phyloP scores from a whole-genome alignment of 176 grass and related monocot species.

The Oryza nivara region DNA sequence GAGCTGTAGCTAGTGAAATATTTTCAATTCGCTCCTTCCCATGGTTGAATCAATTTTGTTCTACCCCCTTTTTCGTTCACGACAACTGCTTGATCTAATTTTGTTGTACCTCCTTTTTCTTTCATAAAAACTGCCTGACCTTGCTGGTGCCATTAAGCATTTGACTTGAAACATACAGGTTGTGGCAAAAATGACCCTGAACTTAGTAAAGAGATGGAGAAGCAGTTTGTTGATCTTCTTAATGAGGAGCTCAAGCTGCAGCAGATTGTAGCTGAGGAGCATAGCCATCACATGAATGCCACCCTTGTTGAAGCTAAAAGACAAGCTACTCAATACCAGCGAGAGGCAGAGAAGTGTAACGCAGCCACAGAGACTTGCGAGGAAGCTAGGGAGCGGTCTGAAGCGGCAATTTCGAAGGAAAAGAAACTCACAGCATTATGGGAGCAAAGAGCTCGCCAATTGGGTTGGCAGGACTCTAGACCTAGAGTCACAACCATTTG shows the following conservation, averaged over 20 bases:
- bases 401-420: slow-evolving; percentile 70
- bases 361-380: slow-evolving; percentile 90
- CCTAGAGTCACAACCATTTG: slow-evolving; percentile 35
- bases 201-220: slow-evolving; percentile 82
- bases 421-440: slow-evolving; percentile 77
- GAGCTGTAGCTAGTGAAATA: slow-evolving; percentile 10
- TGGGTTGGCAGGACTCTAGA: slow-evolving; percentile 67
- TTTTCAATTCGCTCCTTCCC: neutral
- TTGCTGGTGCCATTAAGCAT: neutral
- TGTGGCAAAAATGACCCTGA: slow-evolving; percentile 88
- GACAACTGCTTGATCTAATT: neutral
- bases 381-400: slow-evolving; percentile 76
- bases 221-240: slow-evolving; percentile 81
- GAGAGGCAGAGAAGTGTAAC: slow-evolving; percentile 87
- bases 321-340: slow-evolving; percentile 83
- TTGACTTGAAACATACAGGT: slow-evolving; percentile 50
- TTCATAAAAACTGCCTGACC: neutral
- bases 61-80: neutral
- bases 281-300: slow-evolving; percentile 77
- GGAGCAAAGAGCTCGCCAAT: slow-evolving; percentile 74
- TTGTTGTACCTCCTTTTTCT: neutral
- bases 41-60: slow-evolving; percentile 10
- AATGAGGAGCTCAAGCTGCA: slow-evolving; percentile 95
- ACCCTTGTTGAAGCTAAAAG: slow-evolving; percentile 83
- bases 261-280: slow-evolving; percentile 81